Conservation (phyloP, 1,139 yeast species). For the Yarrowia galli region DNA sequence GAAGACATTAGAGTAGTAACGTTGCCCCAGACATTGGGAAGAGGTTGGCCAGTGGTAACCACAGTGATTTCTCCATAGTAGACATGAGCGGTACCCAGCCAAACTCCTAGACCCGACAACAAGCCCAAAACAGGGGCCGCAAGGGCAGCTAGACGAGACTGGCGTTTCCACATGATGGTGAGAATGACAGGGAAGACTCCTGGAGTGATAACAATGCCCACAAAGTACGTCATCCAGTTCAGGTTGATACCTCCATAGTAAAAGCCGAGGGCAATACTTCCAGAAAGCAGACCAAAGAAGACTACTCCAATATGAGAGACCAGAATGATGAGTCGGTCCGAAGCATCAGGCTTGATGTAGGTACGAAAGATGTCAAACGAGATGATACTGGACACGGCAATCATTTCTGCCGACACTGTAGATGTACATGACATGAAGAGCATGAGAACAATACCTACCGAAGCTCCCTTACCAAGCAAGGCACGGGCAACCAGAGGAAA, state of each 20-base stretch:
- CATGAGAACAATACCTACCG: slow-evolving; percentile 75
- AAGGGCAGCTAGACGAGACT: slow-evolving; percentile 58
- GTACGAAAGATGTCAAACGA: slow-evolving; percentile 85
- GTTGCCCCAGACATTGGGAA: slow-evolving; percentile 87
- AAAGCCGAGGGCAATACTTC: slow-evolving; percentile 81
- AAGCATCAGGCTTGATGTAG: slow-evolving; percentile 78
- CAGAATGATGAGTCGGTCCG: slow-evolving; percentile 70
- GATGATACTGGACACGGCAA: slow-evolving; percentile 83
- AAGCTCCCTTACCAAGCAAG: slow-evolving; percentile 85
- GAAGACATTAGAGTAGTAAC: slow-evolving; percentile 83
- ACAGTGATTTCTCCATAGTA: slow-evolving; percentile 58
- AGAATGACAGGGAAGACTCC: slow-evolving; percentile 81
- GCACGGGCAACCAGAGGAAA: slow-evolving; percentile 91
- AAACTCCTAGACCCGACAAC: slow-evolving; percentile 55
- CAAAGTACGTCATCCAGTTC: slow-evolving; percentile 72
- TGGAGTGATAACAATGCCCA: slow-evolving; percentile 87
- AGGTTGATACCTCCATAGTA: slow-evolving; percentile 81
- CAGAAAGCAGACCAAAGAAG: slow-evolving; percentile 72
- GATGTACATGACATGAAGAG: slow-evolving; percentile 80
- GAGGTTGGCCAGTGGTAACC: slow-evolving; percentile 72
- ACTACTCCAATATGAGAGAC: slow-evolving; percentile 73
- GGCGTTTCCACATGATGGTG: slow-evolving; percentile 72
- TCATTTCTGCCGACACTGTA: slow-evolving; percentile 74
- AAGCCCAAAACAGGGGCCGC: slow-evolving; percentile 60
- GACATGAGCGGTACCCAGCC: slow-evolving; percentile 58